A percentile compares a stretch with the other conserved stretches of the same genome.
Conservation (phyloP, 2,329 filamentous ascomycete genomes). For the Davidsoniella eucalypti region DNA sequence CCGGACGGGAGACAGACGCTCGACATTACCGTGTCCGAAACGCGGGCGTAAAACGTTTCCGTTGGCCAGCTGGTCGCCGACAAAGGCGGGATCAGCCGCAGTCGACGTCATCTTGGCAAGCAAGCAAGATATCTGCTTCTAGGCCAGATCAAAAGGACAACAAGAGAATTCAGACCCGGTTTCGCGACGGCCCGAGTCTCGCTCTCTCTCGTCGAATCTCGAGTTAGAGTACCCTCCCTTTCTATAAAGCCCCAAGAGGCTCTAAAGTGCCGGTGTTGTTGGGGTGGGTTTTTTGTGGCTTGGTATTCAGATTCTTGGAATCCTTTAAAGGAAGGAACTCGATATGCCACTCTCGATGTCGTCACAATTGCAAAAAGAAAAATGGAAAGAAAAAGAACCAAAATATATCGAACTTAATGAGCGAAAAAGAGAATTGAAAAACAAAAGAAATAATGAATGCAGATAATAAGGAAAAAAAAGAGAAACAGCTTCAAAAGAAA, state of each 20-base stretch:
- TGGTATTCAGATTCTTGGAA: neutral
- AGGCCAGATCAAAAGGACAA: too few species aligned
- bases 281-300: neutral
- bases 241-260: neutral
- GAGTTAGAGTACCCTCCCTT: neutral
- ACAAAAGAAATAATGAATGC: neutral
- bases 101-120: slow-evolving; percentile 7
- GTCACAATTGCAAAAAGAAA: neutral
- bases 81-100: neutral
- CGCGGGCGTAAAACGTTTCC: slow-evolving; percentile 5
- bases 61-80: neutral
- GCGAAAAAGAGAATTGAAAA: neutral
- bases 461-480: neutral
- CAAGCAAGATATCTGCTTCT: neutral
- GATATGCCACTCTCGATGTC: neutral
- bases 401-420: neutral
- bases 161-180: too few species aligned
- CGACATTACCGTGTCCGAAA: neutral
- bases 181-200: too few species aligned
- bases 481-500: neutral
- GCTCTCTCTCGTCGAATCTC: neutral
- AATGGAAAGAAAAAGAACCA: neutral
- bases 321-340: neutral
- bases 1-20: slow-evolving; percentile 3
- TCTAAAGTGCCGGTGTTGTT: neutral